Base-by-base conservation (phyloP, 78 protist genomes). In the Dictyostelium intermedium region DNA sequence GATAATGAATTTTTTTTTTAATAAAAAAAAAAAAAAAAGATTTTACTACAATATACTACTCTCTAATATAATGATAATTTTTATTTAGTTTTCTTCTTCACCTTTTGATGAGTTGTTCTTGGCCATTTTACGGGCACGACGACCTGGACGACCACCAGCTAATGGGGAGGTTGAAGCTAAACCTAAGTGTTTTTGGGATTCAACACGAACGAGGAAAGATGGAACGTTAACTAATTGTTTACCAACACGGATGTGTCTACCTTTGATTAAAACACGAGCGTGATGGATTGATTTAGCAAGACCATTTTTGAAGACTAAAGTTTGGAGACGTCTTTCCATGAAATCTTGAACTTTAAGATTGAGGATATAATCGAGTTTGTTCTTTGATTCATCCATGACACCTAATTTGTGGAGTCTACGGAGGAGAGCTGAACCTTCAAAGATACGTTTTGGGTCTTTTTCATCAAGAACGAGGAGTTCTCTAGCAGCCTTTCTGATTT, bases 161-260 rank as follows among this genome's bases (percentile, higher is more conserved):
- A 82, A 87, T 83, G 99, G 98, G 6, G 99, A 97, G 87, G 92
- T 95, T 73, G 91, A 97, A 27, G 99, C 73, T 56, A 97, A 96
- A 92, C 98, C 99, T 74, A 99, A 98, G 98, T 98, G 99, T 97
- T 98, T 98, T 96, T 98, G 97, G 5, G 97, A 82, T 95, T 99
- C 99, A n/a, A 96, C 94, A 85, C 99, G 99, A 35, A 99, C 99
- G 84, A 98, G 80, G 98, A 98, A 99, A 23, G 99, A 98, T 35
- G 99, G 99, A 20, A 97, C 98, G 96, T 96, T 95, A 73, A 99
- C 99, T 74, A 99, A 47, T 97, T 99, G 99, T 96, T 98, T 97
- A 79, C 99, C 99, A 72, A 99, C 99, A 47, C 98, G 97, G 95
- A 99, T 98, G 99, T 99, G 99, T 66, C 99, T 95, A 96, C 99